phyloP scores from a whole-genome alignment of 2,329 filamentous ascomycete species.

The Colletotrichum horii region DNA sequence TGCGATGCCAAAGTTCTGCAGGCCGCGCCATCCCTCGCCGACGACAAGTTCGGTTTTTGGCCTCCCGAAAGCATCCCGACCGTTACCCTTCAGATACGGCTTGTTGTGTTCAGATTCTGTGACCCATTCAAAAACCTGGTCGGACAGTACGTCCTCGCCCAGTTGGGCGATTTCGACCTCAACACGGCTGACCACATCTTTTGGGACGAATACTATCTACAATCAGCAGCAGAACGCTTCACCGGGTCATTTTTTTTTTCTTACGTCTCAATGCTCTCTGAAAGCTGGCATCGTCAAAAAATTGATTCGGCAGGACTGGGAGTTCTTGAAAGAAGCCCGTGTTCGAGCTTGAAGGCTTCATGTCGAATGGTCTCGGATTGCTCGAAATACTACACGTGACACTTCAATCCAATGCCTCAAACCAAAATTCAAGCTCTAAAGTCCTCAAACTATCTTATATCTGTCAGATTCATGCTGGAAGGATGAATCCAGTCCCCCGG shows the following conservation, averaged over 20 bases:
- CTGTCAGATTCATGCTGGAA: background rate
- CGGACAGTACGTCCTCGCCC: conserved; percentile 57
- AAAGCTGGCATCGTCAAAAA: conserved; percentile 58
- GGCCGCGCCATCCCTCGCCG: conserved; percentile 68
- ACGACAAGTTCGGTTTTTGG: conserved; percentile 66
- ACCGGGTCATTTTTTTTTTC: conserved; percentile 15
- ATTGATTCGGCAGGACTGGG: conserved; percentile 60
- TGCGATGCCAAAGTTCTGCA: conserved; percentile 63
- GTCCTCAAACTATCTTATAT: background rate
- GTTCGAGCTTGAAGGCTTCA: conserved; percentile 51
- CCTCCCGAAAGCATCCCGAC: conserved; percentile 66
- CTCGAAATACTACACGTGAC: background rate
- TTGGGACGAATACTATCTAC: conserved; percentile 53
- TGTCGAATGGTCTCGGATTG: conserved; percentile 19
- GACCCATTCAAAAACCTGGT: conserved; percentile 60
- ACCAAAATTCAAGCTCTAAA: too few species aligned
- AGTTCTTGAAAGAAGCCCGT: conserved; percentile 62
- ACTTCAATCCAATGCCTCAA: background rate
- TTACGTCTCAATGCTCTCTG: conserved; percentile 57
- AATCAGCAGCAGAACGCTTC: background rate
- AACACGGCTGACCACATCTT: conserved; percentile 40
- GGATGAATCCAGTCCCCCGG: background rate
- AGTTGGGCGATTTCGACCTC: conserved; percentile 51
- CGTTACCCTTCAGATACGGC: conserved; percentile 61
- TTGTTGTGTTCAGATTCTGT: conserved; percentile 70